Percentiles rank a stretch among this genome's conserved stretches.
Evolutionary conservation across 228 moss, liverwort and hornwort genomes (phyloP).

Genomic region (Sphagnum magellanicum): DNA sequence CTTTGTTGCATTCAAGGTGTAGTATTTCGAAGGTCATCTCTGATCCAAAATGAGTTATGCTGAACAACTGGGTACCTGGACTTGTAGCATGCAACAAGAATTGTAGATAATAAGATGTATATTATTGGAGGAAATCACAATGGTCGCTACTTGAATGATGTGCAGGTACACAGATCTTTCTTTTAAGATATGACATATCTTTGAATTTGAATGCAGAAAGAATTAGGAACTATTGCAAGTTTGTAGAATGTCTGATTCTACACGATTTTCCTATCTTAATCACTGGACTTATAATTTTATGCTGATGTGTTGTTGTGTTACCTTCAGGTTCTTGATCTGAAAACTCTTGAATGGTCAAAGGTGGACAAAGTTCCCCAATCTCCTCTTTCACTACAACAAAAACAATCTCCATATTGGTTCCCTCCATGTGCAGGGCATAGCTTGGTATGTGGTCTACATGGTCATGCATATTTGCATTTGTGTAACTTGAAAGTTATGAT

Average conservation of each 20-base stretch:
- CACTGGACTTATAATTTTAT: background rate
- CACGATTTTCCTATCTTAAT: too few relatives aligned
- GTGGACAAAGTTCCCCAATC: constrained; percentile 42
- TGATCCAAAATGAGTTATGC: too few relatives aligned
- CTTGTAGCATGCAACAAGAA: constrained; percentile 70
- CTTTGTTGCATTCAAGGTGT: too few relatives aligned
- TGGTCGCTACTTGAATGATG: constrained; percentile 87
- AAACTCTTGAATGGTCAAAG: constrained; percentile 71
- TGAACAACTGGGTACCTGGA: background rate
- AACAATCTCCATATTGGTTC: constrained; percentile 42
- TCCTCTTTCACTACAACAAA: constrained; percentile 39
- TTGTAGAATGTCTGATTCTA: too few relatives aligned
- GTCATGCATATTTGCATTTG: background rate
- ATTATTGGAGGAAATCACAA: constrained; percentile 89
- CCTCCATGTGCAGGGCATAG: constrained; percentile 88
- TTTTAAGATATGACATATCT: background rate
- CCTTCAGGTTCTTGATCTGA: constrained; percentile 56
- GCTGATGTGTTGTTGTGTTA: background rate
- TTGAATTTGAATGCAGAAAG: too few relatives aligned
- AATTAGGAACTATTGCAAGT: too few relatives aligned
- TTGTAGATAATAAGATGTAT: constrained; percentile 75
- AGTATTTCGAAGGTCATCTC: too few relatives aligned
- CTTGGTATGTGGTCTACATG: constrained; percentile 11
- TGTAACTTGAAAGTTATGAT: background rate
- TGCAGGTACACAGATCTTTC: constrained; percentile 34